Evolutionary conservation across 164 flowering plant genomes (phyloP).

Genomic region (Buxus sempervirens): DNA sequence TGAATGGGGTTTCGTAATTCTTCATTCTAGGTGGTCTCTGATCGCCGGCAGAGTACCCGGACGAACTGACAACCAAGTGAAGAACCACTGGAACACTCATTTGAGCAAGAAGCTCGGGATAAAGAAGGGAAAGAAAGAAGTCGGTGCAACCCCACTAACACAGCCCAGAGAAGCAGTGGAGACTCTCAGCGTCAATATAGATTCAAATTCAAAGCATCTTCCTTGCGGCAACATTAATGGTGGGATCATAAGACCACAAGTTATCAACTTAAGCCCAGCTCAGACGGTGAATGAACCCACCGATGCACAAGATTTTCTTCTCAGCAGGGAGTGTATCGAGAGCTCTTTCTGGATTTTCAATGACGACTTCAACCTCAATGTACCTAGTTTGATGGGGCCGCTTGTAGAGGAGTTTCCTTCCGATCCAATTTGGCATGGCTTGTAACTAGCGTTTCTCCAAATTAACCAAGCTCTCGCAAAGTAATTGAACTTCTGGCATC

Average conservation of each 20-base stretch:
- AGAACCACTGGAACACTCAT: slow-evolving; percentile 42
- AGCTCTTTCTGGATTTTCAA: slow-evolving; percentile 17
- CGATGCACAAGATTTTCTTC: background rate
- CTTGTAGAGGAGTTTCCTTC: slow-evolving; percentile 15
- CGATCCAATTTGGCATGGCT: slow-evolving; percentile 19
- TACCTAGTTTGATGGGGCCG: slow-evolving; percentile 16
- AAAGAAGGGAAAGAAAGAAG: slow-evolving; percentile 3
- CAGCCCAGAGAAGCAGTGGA: background rate
- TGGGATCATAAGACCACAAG: background rate
- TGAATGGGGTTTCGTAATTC: background rate
- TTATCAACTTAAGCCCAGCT: background rate
- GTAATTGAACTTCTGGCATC: too few relatives aligned
- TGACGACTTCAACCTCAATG: slow-evolving; percentile 10
- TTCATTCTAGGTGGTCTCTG: slow-evolving; percentile 33
- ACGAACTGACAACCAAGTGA: slow-evolving; percentile 43
- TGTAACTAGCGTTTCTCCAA: too few relatives aligned
- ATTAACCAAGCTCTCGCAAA: too few relatives aligned
- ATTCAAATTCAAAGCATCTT: background rate
- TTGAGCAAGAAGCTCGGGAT: slow-evolving; percentile 33
- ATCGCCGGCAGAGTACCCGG: slow-evolving; percentile 46
- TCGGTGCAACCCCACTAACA: background rate
- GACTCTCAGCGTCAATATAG: background rate
- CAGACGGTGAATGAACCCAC: background rate
- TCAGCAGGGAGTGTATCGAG: background rate
- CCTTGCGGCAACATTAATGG: background rate